These are phyloP conservation scores for Mycena metata DNA, from an alignment of 768 basidiomycete species.

Conservation along the genomic window DNA sequence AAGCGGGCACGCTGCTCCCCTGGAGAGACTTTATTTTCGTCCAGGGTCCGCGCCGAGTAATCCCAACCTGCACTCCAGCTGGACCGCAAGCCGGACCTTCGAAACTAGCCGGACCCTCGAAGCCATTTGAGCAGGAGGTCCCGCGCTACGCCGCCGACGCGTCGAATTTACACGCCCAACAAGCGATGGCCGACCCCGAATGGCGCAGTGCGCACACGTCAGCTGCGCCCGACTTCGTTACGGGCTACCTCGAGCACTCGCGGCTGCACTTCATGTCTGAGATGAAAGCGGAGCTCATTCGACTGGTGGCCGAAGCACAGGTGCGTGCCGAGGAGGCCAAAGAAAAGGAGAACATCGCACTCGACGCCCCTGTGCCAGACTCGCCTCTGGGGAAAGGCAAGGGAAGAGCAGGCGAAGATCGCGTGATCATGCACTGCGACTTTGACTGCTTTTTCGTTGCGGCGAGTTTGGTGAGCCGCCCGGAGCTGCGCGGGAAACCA, in stretches of 20 bases:
- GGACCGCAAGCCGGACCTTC: no score
- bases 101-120: slow-evolving; percentile 51
- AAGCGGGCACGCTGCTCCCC: slow-evolving; percentile 74
- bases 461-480: slow-evolving; percentile 85
- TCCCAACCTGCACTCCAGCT: no score
- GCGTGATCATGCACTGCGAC: slow-evolving; percentile 91
- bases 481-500: slow-evolving; percentile 88
- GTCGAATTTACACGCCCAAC: slow-evolving; percentile 81
- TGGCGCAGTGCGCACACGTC: slow-evolving; percentile 94
- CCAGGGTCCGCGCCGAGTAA: slow-evolving; percentile 54
- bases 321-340: slow-evolving; percentile 66
- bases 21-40: slow-evolving; percentile 83
- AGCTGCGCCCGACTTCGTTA: slow-evolving; percentile 87
- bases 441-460: slow-evolving; percentile 99
- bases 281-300: slow-evolving; percentile 92
- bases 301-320: slow-evolving; percentile 84
- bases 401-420: slow-evolving; percentile 64
- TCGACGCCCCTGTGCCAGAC: slow-evolving; percentile 50
- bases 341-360: slow-evolving; percentile 31
- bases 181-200: slow-evolving; percentile 84
- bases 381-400: slow-evolving; percentile 61
- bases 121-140: slow-evolving; percentile 48
- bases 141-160: slow-evolving; percentile 76
- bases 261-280: slow-evolving; percentile 93
- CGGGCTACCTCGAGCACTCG: slow-evolving; percentile 86